Evolutionary conservation across 139 green algal genomes (phyloP).

Genomic region (Microglena sp.): DNA sequence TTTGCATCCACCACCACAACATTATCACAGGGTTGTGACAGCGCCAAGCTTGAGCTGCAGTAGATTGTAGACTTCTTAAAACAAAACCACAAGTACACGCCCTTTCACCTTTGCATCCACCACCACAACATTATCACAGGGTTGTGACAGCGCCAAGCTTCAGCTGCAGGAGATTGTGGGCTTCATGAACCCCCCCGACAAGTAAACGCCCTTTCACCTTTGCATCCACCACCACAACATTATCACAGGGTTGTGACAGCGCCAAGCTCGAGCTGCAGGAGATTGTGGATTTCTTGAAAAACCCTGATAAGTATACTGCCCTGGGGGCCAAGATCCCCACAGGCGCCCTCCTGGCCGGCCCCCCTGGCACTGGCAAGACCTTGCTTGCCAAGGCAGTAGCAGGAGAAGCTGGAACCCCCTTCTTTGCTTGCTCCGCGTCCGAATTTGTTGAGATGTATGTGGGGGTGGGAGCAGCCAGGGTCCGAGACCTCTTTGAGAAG

Average conservation of each 20-base stretch:
- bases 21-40: too few species aligned
- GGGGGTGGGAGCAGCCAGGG: conserved; percentile 88
- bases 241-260: conserved; percentile 81
- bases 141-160: too few species aligned
- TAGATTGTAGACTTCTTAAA: too few species aligned
- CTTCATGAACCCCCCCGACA: too few species aligned
- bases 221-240: too few species aligned
- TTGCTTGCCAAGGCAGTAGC: conserved; percentile 97
- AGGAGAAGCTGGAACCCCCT: conserved; percentile 90
- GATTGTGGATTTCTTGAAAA: conserved; percentile 99
- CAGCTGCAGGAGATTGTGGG: too few species aligned
- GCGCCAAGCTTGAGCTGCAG: too few species aligned
- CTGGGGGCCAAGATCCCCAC: conserved; percentile 98
- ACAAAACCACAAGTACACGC: too few species aligned
- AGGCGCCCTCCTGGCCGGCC: conserved; percentile 83
- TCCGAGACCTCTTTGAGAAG: conserved; percentile 98
- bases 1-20: too few species aligned
- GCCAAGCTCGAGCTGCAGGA: conserved; percentile 97
- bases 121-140: too few species aligned
- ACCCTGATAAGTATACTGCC: conserved; percentile 96
- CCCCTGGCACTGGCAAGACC: conserved; percentile 86
- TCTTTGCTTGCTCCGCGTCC: conserved; percentile 98
- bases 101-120: too few species aligned
- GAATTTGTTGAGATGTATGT: conserved; percentile 99
- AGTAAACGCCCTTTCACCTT: too few species aligned